Percentiles rank a stretch among this genome's conserved stretches.
Evolutionary conservation across 73 alveolate species (phyloP).

Genomic region (Stentor coeruleus): DNA sequence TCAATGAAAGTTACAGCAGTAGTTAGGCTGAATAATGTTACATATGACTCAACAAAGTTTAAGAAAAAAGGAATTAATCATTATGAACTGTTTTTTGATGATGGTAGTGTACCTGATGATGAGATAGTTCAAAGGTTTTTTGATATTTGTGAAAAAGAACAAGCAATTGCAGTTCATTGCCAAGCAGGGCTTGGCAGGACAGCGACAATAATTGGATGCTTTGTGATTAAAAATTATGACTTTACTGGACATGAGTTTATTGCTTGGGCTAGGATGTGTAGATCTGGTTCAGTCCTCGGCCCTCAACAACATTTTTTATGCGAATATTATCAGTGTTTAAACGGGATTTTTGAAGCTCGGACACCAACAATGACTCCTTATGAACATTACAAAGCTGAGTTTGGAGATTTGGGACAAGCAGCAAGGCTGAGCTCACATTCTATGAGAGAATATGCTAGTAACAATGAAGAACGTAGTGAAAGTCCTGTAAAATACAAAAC

Average conservation of each 20-base stretch:
- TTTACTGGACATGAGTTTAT: conserved; percentile 78
- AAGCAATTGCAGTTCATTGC: conserved; percentile 94
- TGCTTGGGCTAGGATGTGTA: conserved; percentile 72
- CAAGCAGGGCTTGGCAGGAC: conserved; percentile 97
- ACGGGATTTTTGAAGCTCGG: neutral
- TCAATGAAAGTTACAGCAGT: conserved; percentile 70
- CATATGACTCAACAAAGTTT: conserved; percentile 67
- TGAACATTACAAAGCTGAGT: neutral
- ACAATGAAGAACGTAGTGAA: too few relatives aligned
- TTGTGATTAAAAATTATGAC: conserved; percentile 75
- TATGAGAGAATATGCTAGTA: neutral
- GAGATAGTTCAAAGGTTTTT: conserved; percentile 74
- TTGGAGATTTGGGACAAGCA: neutral
- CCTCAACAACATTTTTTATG: conserved; percentile 63
- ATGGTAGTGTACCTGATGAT: conserved; percentile 90
- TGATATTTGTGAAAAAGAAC: conserved; percentile 74
- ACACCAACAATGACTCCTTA: neutral
- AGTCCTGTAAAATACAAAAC: neutral
- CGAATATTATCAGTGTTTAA: neutral
- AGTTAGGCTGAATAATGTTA: conserved; percentile 74
- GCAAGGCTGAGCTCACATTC: neutral
- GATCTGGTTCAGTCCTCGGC: conserved; percentile 86
- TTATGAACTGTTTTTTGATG: conserved; percentile 78
- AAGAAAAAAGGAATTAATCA: conserved; percentile 69
- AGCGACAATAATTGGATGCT: conserved; percentile 84